Evolutionary conservation across 1,284 basidiomycete genomes (phyloP), one percentile per base, ranked within the genome.

Genomic region (Sporisorium reilianum): DNA sequence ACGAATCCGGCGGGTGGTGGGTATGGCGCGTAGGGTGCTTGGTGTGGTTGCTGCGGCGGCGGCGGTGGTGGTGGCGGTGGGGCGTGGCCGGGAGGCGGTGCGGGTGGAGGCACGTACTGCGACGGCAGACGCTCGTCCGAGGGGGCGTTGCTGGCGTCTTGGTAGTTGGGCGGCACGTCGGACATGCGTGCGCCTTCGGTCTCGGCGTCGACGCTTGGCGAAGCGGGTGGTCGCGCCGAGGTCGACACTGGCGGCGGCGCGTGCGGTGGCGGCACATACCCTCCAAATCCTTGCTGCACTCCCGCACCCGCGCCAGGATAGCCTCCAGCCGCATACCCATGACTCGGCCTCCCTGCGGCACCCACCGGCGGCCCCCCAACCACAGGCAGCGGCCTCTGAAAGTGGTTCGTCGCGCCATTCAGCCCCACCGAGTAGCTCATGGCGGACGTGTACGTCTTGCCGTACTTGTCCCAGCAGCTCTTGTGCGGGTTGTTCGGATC

Each of bases 381-480:
- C 18, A 57, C 45, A 20, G 73, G 73, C 45, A 76, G 34, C 11
- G 73, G 73, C 49, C 63, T 72, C 55, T 76, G 73, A n/a, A 76
- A 57, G 11, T 41, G 48, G 16, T 18, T 45, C 2, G 60, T 59
- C 5, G 53, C 49, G 1, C 60, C 53, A 32, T 68, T 68, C 38
- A 76, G 32, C 20, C 73, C 75, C 0, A 53, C 57, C 22, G 67
- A 64, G 28, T 78, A 78, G n/a, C 59, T 63, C 66, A 78, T 61
- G 2, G 75, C 75, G 4, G 52, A 42, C 3, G 62, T 64, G 36
- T 64, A 78, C 25, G 53, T 63, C 36, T 75, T 73, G 18, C 75
- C 75, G 40, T 76, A 76, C 59, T 65, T 64, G 56, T 76, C 73
- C 73, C 73, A 76, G 41, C 73, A 76, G 64, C 58, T 68, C 32